Conservation (phyloP, 768 basidiomycete species). For the Lentinula raphanica region DNA sequence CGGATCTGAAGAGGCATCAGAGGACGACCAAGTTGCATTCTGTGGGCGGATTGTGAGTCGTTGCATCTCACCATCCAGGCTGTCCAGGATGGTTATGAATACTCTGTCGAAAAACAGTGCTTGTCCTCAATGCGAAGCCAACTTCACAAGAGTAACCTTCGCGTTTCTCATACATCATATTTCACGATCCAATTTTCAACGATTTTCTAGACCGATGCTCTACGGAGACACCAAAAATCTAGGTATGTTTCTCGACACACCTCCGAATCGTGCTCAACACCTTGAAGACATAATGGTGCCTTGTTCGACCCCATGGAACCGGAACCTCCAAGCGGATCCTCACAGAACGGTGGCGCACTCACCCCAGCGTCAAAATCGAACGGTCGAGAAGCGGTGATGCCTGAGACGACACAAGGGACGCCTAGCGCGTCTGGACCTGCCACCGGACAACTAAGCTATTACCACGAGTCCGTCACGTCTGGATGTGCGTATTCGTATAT, state of each 20-base stretch:
- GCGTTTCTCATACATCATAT: slow-evolving; percentile 8
- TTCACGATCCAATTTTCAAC: slow-evolving; percentile 14
- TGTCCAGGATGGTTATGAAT: background rate
- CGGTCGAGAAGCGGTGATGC: slow-evolving; percentile 25
- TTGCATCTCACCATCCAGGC: slow-evolving; percentile 3
- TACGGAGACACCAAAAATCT: slow-evolving; percentile 76
- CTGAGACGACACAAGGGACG: slow-evolving; percentile 24
- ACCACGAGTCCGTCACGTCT: slow-evolving; percentile 50
- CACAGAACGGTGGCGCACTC: slow-evolving; percentile 47
- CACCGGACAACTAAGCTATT: slow-evolving; percentile 50
- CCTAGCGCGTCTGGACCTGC: slow-evolving; percentile 31
- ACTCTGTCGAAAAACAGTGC: slow-evolving; percentile 33
- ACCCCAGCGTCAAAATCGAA: slow-evolving; percentile 39
- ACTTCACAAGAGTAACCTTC: slow-evolving; percentile 66
- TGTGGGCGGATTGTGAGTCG: slow-evolving; percentile 63
- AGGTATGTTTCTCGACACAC: slow-evolving; percentile 38
- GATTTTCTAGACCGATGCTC: slow-evolving; percentile 61
- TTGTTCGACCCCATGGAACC: slow-evolving; percentile 47
- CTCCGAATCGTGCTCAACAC: slow-evolving; percentile 4
- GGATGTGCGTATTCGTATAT: slow-evolving; percentile 28
- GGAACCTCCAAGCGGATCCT: slow-evolving; percentile 35
- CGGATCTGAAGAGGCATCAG: slow-evolving; percentile 78
- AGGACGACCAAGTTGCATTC: slow-evolving; percentile 75
- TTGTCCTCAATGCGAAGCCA: slow-evolving; percentile 77
- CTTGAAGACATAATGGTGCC: slow-evolving; percentile 59